These are phyloP conservation scores for Avena atlantica DNA, from an alignment of 176 grass and related monocot genomes.

Conservation along the genomic window DNA sequence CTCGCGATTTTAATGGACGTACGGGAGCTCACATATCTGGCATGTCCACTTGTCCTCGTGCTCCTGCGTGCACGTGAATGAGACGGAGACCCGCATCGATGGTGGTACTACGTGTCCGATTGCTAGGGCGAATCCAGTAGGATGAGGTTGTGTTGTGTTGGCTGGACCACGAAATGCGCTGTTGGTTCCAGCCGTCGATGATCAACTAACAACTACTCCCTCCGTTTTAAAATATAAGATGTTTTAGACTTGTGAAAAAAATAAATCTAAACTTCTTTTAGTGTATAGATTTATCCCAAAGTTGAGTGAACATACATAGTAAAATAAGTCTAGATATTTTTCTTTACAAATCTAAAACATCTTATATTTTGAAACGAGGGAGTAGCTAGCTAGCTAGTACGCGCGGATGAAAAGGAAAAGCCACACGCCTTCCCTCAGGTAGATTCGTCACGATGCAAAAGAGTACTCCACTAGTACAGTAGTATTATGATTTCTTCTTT, in stretches of 20 bases:
- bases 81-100: background rate
- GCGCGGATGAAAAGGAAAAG: background rate
- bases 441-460: background rate
- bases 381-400: background rate
- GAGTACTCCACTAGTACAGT: no score
- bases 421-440: background rate
- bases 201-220: no score
- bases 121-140: background rate
- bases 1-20: no score
- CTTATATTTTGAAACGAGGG: no score
- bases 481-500: no score
- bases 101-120: background rate
- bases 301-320: no score
- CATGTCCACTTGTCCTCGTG: background rate
- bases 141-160: background rate
- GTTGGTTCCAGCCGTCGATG: background rate
- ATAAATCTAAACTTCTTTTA: no score
- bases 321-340: no score
- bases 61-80: conserved; percentile 3
- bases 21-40: background rate
- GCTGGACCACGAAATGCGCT: background rate
- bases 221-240: no score
- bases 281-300: no score
- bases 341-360: no score
- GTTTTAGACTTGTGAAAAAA: no score